Conservation (phyloP, 768 basidiomycete genomes). For the Gloeostereum incarnatum region DNA sequence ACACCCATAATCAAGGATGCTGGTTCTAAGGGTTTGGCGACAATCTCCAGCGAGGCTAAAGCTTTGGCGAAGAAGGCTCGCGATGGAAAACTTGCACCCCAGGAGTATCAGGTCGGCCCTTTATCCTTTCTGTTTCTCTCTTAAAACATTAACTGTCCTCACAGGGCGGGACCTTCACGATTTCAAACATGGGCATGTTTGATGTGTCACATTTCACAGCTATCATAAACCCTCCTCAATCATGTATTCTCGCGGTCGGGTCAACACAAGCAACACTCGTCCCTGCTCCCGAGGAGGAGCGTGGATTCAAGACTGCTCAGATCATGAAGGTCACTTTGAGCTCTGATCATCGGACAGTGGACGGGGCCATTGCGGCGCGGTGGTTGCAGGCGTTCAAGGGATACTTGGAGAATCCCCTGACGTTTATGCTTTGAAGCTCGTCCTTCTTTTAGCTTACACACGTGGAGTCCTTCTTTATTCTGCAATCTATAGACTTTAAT, state of each 20-base stretch:
- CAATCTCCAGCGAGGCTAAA: conserved; percentile 91
- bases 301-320: conserved; percentile 88
- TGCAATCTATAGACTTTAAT: neutral
- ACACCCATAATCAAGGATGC: conserved; percentile 96
- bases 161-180: conserved; percentile 95
- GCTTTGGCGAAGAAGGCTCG: conserved; percentile 90
- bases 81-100: conserved; percentile 90
- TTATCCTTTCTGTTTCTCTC: neutral
- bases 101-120: conserved; percentile 82
- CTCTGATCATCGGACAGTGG: conserved; percentile 92
- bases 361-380: conserved; percentile 90
- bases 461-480: neutral
- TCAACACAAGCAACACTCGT: conserved; percentile 79
- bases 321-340: conserved; percentile 96
- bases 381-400: conserved; percentile 94
- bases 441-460: no score
- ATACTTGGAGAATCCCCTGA: conserved; percentile 93
- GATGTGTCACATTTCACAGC: conserved; percentile 94
- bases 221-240: conserved; percentile 98
- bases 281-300: conserved; percentile 81
- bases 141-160: conserved; percentile 1
- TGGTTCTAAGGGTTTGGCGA: conserved; percentile 85
- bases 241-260: conserved; percentile 95
- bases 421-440: conserved; percentile 78
- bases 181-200: conserved; percentile 99